Conservation (phyloP, 345 rosid genomes). For the Viola odorata region DNA sequence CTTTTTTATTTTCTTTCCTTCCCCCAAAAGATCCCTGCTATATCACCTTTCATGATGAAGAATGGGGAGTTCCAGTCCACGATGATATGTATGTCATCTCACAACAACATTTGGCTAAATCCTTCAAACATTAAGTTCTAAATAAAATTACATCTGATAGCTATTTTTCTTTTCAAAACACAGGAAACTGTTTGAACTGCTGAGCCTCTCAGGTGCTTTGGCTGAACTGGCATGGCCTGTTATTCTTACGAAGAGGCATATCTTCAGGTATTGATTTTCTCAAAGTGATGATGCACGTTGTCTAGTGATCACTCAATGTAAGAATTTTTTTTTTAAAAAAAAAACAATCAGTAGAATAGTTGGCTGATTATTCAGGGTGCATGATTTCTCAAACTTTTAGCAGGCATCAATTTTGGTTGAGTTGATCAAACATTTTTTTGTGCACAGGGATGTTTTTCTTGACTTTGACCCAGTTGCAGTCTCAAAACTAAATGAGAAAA, state of each 20-base stretch:
- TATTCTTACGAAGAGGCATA: constrained; percentile 53
- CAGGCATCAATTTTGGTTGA: background rate
- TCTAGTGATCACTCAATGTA: background rate
- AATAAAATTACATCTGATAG: background rate
- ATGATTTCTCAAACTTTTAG: background rate
- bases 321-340: too few relatives aligned
- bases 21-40: constrained; percentile 9
- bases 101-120: background rate
- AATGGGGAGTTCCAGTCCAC: constrained; percentile 50
- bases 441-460: constrained; percentile 61
- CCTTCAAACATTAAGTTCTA: background rate
- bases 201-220: constrained; percentile 51
- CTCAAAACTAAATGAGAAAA: constrained; percentile 69
- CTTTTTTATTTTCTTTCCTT: background rate
- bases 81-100: constrained; percentile 51
- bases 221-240: constrained; percentile 59
- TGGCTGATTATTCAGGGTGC: too few relatives aligned
- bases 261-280: constrained; percentile 39
- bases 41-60: constrained; percentile 17
- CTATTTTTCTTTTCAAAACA: constrained; percentile 16
- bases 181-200: constrained; percentile 71
- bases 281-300: background rate
- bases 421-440: background rate
- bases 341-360: too few relatives aligned
- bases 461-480: constrained; percentile 64